Evolutionary conservation across 2,329 filamentous ascomycete species (phyloP).

Genomic region (Didymellaceae sp.): DNA sequence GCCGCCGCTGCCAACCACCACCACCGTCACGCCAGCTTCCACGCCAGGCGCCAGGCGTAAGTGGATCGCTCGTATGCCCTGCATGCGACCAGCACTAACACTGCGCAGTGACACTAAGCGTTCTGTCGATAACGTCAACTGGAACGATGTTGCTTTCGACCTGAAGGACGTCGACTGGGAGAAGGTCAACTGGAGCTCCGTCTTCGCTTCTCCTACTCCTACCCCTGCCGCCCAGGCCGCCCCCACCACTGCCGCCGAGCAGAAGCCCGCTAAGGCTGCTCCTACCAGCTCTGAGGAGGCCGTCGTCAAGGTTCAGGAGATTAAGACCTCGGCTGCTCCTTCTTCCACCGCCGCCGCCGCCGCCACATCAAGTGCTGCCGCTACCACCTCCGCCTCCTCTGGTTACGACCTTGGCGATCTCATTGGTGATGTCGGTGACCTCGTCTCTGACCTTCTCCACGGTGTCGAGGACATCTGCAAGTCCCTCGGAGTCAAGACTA

Average conservation of each 20-base stretch:
- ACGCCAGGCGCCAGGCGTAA: constrained; percentile 44
- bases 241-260: constrained; percentile 1
- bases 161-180: constrained; percentile 39
- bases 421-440: constrained; percentile 22
- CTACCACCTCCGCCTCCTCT: constrained; percentile 10
- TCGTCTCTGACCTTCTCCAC: constrained; percentile 24
- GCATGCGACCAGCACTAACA: neutral
- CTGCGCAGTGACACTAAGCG: constrained; percentile 40
- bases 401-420: constrained; percentile 9
- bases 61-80: constrained; percentile 14
- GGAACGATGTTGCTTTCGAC: constrained; percentile 36
- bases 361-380: neutral
- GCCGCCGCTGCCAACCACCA: constrained; percentile 41
- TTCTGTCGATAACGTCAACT: constrained; percentile 35
- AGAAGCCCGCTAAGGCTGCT: constrained; percentile 17
- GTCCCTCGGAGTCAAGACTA: constrained; percentile 29
- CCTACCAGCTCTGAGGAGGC: constrained; percentile 12
- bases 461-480: constrained; percentile 31
- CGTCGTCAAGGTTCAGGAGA: constrained; percentile 13
- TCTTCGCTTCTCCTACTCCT: constrained; percentile 25
- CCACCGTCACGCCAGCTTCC: constrained; percentile 47
- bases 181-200: constrained; percentile 34
- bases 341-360: neutral
- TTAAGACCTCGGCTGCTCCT: constrained; percentile 15
- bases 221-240: constrained; percentile 14